Evolutionary conservation across 495 filamentous ascomycete species (phyloP).

Genomic region (Penicillium bialowiezense): DNA sequence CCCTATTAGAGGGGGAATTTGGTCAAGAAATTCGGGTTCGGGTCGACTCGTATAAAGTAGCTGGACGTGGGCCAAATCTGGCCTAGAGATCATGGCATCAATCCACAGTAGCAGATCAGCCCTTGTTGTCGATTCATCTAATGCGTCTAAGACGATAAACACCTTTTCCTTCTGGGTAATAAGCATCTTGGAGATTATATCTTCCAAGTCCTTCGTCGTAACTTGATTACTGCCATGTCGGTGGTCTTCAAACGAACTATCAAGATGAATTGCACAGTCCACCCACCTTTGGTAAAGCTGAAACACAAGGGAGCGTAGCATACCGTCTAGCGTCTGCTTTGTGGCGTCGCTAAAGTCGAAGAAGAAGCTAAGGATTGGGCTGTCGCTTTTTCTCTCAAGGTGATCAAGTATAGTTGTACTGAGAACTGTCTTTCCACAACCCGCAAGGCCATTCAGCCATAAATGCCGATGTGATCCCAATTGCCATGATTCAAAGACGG

Average conservation of each 20-base stretch:
- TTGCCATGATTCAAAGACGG: slow-evolving; percentile 16
- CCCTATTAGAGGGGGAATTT: slow-evolving; percentile 14
- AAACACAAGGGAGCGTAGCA: slow-evolving; percentile 26
- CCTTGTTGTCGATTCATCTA: slow-evolving; percentile 29
- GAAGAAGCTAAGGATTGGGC: slow-evolving; percentile 23
- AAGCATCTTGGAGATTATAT: slow-evolving; percentile 15
- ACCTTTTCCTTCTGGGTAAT: slow-evolving; percentile 10
- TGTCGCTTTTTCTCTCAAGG: slow-evolving; percentile 10
- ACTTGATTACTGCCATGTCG: slow-evolving; percentile 16
- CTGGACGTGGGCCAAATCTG: slow-evolving; percentile 15
- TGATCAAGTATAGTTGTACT: slow-evolving; percentile 21
- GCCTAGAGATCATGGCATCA: slow-evolving; percentile 11
- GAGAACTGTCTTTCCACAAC: slow-evolving; percentile 26
- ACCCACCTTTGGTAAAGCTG: slow-evolving; percentile 19
- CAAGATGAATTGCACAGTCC: slow-evolving; percentile 10
- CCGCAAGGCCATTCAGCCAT: slow-evolving; percentile 20
- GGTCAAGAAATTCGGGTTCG: slow-evolving; percentile 21
- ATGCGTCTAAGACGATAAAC: slow-evolving; percentile 25
- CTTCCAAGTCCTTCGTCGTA: slow-evolving; percentile 10
- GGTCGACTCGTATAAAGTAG: slow-evolving; percentile 28
- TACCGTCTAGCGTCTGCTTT: slow-evolving; percentile 23
- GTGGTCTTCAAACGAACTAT: slow-evolving; percentile 15
- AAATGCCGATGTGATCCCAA: slow-evolving; percentile 14
- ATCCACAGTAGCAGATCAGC: slow-evolving; percentile 20
- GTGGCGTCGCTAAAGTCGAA: slow-evolving; percentile 27